Conservation (phyloP, 768 basidiomycete genomes). For the Cystoderma amianthinum region DNA sequence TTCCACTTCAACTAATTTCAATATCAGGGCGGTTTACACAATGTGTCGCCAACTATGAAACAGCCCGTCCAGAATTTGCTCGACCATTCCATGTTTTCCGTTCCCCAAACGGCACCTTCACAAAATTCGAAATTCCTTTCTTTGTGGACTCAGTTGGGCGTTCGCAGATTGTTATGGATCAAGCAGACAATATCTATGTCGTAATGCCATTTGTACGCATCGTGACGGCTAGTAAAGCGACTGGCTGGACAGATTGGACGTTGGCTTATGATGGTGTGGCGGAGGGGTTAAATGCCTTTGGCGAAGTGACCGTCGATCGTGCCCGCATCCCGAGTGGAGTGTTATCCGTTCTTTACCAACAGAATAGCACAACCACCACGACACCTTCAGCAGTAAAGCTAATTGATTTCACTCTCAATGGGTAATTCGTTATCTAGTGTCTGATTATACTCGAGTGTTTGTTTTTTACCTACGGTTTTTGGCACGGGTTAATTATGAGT, state of each 20-base stretch:
- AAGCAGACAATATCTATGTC: conserved; percentile 34
- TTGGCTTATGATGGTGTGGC: conserved; percentile 33
- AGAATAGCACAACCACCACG: conserved; percentile 30
- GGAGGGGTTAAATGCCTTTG: conserved; percentile 32
- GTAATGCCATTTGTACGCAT: conserved; percentile 34
- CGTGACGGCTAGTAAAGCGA: conserved; percentile 35
- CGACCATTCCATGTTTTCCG: conserved; percentile 37
- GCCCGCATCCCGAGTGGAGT: conserved; percentile 28
- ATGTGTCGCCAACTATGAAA: conserved; percentile 35
- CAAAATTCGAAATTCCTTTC: conserved; percentile 41
- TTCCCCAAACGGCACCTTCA: conserved; percentile 30
- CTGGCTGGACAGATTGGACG: conserved; percentile 41
- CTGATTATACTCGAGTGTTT: no score
- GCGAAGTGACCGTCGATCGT: conserved; percentile 38
- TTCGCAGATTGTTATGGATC: conserved; percentile 37
- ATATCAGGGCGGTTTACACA: conserved; percentile 35
- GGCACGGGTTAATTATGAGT: not conserved
- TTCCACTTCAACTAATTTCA: not conserved
- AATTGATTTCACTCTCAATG: conserved; percentile 33
- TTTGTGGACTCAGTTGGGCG: conserved; percentile 34
- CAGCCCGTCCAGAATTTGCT: conserved; percentile 25
- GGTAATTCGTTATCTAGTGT: no score
- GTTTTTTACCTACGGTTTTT: not conserved
- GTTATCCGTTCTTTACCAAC: conserved; percentile 35
- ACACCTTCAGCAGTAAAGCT: conserved; percentile 33